phyloP scores from a whole-genome alignment of 306 rosid species.

The Crataegus laevigata region DNA sequence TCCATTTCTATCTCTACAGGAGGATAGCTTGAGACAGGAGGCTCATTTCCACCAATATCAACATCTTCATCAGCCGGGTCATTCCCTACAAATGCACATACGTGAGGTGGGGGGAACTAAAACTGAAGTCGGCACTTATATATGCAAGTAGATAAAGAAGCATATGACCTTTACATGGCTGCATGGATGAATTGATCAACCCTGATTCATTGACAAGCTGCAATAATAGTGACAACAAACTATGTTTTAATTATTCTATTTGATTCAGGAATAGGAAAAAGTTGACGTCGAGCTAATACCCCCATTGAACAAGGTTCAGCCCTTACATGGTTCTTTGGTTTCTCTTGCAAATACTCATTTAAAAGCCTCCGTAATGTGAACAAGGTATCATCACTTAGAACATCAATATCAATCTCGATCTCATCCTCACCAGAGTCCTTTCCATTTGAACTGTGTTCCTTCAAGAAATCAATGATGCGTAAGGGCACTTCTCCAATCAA shows the following conservation, averaged over 20 bases:
- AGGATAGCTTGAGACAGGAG: slow-evolving; percentile 63
- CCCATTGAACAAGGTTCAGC: slow-evolving; percentile 67
- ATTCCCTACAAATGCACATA: slow-evolving; percentile 43
- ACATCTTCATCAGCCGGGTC: slow-evolving; percentile 62
- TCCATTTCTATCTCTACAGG: slow-evolving; percentile 51
- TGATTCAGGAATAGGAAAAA: not conserved
- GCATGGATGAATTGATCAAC: slow-evolving; percentile 81
- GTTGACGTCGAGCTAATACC: slow-evolving; percentile 28
- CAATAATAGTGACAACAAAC: slow-evolving; percentile 13
- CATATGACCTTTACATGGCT: slow-evolving; percentile 62
- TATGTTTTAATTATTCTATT: not conserved
- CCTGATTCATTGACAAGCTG: slow-evolving; percentile 76
- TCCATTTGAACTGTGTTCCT: slow-evolving; percentile 58
- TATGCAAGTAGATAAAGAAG: slow-evolving; percentile 5
- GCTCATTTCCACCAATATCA: slow-evolving; percentile 63
- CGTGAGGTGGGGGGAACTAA: not conserved
- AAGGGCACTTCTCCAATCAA: slow-evolving; percentile 56
- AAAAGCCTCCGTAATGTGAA: slow-evolving; percentile 53
- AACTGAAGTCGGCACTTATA: not conserved
- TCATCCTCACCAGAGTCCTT: slow-evolving; percentile 66
- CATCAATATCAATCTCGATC: slow-evolving; percentile 79
- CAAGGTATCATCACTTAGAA: slow-evolving; percentile 65
- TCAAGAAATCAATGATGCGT: slow-evolving; percentile 66
- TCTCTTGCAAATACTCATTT: slow-evolving; percentile 53
- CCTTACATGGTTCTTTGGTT: slow-evolving; percentile 37